These are phyloP conservation scores for Rickenella mellea DNA, from an alignment of 768 basidiomycete genomes.

Conservation along the genomic window DNA sequence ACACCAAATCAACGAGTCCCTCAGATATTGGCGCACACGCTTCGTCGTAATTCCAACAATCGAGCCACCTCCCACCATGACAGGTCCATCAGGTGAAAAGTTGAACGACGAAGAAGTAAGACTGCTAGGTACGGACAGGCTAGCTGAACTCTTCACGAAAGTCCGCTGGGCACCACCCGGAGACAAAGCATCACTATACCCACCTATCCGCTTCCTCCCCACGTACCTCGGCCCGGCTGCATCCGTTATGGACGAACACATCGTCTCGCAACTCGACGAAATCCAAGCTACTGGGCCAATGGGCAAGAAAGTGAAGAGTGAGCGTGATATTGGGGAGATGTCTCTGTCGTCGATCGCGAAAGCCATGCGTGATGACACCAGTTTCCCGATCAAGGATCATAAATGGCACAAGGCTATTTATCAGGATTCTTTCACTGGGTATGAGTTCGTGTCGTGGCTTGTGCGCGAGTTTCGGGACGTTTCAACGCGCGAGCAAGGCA, in stretches of 20 bases:
- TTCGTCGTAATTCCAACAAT: constrained; percentile 87
- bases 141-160: constrained; percentile 81
- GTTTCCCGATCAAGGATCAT: constrained; percentile 74
- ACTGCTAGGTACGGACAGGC: constrained; percentile 82
- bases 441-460: constrained; percentile 86
- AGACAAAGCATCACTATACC: constrained; percentile 33
- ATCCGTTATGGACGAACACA: constrained; percentile 67
- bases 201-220: constrained; percentile 66
- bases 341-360: constrained; percentile 57
- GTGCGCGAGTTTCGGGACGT: constrained; percentile 88
- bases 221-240: constrained; percentile 79
- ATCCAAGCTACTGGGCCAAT: constrained; percentile 59
- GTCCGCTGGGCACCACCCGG: constrained; percentile 69
- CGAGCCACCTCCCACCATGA: constrained; percentile 48
- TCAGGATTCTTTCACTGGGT: constrained; percentile 80
- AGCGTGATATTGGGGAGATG: constrained; percentile 62
- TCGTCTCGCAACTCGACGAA: constrained; percentile 75
- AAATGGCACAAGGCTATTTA: constrained; percentile 74
- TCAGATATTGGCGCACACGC: constrained; percentile 89
- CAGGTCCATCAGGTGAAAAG: constrained; percentile 59
- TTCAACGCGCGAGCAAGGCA: constrained; percentile 68
- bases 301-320: constrained; percentile 73
- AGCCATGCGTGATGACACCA: constrained; percentile 80
- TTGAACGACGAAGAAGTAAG: constrained; percentile 83
- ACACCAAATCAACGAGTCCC: constrained; percentile 66